Evolutionary conservation across 1,284 basidiomycete genomes (phyloP).

Genomic region (Ceratobasidium sp.): DNA sequence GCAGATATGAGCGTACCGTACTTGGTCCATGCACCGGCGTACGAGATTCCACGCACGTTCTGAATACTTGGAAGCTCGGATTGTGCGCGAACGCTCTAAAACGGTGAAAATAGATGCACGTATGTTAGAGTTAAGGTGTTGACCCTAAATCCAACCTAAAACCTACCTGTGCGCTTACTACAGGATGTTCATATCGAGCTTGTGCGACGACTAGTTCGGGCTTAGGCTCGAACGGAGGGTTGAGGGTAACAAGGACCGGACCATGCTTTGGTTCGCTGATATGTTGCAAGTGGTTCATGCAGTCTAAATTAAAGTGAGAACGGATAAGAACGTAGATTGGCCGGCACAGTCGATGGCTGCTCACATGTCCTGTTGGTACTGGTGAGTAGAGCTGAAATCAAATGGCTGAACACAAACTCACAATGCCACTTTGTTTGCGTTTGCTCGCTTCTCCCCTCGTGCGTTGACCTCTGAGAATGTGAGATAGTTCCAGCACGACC

Average conservation of each 20-base stretch:
- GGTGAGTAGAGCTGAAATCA: constrained; percentile 40
- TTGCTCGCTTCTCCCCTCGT: constrained; percentile 61
- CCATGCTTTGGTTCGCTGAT: constrained; percentile 71
- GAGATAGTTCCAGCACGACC: constrained; percentile 83
- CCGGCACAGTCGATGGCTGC: constrained; percentile 41
- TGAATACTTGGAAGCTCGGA: constrained; percentile 70
- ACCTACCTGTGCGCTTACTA: constrained; percentile 66
- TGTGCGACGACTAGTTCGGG: constrained; percentile 64
- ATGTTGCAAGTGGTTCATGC: constrained; percentile 85
- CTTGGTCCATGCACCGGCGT: constrained; percentile 82
- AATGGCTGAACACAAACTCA: constrained; percentile 58
- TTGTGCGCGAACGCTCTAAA: constrained; percentile 67
- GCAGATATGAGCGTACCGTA: constrained; percentile 62
- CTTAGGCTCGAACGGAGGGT: constrained; percentile 76
- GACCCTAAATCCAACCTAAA: not conserved
- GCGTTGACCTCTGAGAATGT: constrained; percentile 62
- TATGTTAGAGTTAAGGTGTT: not conserved
- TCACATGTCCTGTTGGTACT: constrained; percentile 62
- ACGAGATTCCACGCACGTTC: constrained; percentile 73
- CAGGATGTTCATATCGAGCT: constrained; percentile 78
- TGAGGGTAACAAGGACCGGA: constrained; percentile 81
- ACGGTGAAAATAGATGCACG: not conserved
- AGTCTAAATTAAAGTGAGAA: constrained; percentile 61
- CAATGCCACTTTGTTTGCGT: constrained; percentile 75
- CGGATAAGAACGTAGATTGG: constrained; percentile 38